Evolutionary conservation across 2,329 filamentous ascomycete genomes (phyloP).

Genomic region (Emericellopsis atlantica): DNA sequence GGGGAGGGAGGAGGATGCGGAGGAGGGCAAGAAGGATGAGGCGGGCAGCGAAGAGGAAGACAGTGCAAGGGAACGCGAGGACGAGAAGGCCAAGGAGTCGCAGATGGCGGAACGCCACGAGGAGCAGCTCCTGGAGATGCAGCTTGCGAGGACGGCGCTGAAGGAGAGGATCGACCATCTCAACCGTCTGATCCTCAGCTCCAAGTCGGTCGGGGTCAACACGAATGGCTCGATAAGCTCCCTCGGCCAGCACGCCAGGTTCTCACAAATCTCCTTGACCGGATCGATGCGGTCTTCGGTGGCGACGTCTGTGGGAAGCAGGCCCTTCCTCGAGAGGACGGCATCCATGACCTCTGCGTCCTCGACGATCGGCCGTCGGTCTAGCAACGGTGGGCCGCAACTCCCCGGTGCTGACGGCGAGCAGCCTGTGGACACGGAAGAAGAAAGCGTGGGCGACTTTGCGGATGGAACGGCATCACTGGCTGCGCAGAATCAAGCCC

Average conservation of each 20-base stretch:
- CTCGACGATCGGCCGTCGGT: conserved; percentile 44
- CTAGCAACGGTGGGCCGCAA: conserved; percentile 26
- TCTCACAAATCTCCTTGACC: conserved; percentile 43
- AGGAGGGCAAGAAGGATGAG: conserved; percentile 40
- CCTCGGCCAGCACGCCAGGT: conserved; percentile 47
- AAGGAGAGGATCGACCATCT: conserved; percentile 97
- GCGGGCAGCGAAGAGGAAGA: conserved; percentile 51
- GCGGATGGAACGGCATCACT: conserved; percentile 78
- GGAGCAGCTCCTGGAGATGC: conserved; percentile 98
- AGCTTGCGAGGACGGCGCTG: conserved; percentile 83
- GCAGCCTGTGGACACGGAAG: conserved; percentile 37
- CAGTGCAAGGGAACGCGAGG: conserved; percentile 39
- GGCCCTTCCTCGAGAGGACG: conserved; percentile 46
- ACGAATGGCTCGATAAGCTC: conserved; percentile 58
- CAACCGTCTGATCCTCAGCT: conserved; percentile 88
- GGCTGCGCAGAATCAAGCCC: conserved; percentile 73
- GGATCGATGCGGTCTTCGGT: conserved; percentile 57
- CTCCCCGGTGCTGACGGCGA: conserved; percentile 25
- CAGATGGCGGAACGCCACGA: conserved; percentile 82
- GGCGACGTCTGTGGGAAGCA: conserved; percentile 44
- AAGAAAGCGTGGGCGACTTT: conserved; percentile 67
- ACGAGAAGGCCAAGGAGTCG: conserved; percentile 61
- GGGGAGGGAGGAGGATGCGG: conserved; percentile 17
- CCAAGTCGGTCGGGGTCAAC: conserved; percentile 92
- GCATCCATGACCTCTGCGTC: conserved; percentile 54